Conservation (phyloP, 1,139 yeast genomes). For the Yamadazyma triangularis region DNA sequence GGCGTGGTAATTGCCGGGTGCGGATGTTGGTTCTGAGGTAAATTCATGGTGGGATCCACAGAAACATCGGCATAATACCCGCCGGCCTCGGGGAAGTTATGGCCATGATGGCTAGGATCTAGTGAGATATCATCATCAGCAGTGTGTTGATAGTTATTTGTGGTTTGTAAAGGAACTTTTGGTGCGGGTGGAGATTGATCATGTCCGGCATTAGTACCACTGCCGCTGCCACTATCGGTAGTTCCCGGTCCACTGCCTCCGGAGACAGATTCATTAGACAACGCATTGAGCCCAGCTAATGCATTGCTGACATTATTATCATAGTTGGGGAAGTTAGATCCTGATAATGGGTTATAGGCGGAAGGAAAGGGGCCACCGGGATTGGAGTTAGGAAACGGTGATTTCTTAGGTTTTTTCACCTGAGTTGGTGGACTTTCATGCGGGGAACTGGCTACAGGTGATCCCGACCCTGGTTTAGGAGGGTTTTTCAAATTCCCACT, state of each 20-base stretch:
- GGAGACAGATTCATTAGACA: conserved; percentile 32
- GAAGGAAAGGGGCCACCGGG: conserved; percentile 21
- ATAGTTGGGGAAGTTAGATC: conserved; percentile 39
- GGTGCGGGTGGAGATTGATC: conserved; percentile 24
- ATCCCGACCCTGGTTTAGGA: conserved; percentile 34
- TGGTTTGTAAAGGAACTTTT: conserved; percentile 16
- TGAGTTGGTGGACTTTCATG: conserved; percentile 3
- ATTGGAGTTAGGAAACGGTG: conserved; percentile 14
- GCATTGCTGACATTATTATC: conserved; percentile 42
- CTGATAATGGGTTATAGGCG: conserved; percentile 34
- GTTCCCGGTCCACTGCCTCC: neutral
- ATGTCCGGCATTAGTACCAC: conserved; percentile 13
- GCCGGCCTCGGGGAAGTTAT: conserved; percentile 25
- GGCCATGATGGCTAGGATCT: conserved; percentile 25
- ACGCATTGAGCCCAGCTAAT: conserved; percentile 45
- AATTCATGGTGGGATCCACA: conserved; percentile 46
- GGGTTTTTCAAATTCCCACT: conserved; percentile 59
- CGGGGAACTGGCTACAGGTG: conserved; percentile 6
- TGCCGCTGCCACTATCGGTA: neutral
- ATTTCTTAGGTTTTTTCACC: conserved; percentile 21
- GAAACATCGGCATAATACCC: conserved; percentile 46
- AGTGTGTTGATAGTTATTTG: conserved; percentile 24
- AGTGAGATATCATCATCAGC: conserved; percentile 26
- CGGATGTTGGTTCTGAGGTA: conserved; percentile 44
- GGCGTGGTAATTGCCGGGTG: conserved; percentile 23